Evolutionary conservation across 768 basidiomycete species (phyloP).

Genomic region (Lentinula guzmanii): DNA sequence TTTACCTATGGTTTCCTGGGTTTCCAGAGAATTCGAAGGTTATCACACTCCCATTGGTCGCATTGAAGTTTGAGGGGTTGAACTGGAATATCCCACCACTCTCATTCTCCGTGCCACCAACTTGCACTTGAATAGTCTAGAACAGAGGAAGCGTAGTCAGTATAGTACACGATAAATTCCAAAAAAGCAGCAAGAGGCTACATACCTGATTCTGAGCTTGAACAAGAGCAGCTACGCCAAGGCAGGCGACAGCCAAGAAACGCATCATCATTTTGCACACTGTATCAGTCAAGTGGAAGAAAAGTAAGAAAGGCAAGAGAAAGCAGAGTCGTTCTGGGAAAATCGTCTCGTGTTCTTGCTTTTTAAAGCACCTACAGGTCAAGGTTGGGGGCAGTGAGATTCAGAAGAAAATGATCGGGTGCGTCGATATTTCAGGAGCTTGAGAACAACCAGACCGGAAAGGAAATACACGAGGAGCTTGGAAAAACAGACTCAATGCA

Average conservation of each 20-base stretch:
- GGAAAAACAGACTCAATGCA: background rate
- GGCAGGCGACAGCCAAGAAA: background rate
- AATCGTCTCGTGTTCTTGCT: background rate
- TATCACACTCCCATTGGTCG: constrained; percentile 36
- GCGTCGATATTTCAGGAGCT: background rate
- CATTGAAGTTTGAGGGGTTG: constrained; percentile 35
- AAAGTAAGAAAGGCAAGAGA: background rate
- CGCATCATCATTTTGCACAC: background rate
- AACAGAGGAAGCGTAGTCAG: too few species aligned
- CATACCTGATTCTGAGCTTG: constrained; percentile 12
- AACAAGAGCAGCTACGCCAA: constrained; percentile 9
- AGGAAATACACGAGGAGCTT: background rate
- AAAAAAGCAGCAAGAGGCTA: background rate
- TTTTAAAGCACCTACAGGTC: background rate
- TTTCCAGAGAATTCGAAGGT: constrained; percentile 46
- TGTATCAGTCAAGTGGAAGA: background rate
- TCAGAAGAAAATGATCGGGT: background rate
- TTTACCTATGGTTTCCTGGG: constrained; percentile 39
- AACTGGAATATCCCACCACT: constrained; percentile 38
- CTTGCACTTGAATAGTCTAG: constrained; percentile 21
- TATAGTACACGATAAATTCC: background rate
- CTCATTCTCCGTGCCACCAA: constrained; percentile 25
- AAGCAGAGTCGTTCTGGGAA: background rate
- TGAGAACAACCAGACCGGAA: background rate
- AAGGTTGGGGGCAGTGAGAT: background rate